phyloP scores from a whole-genome alignment of 371 early-diverging fungal species.

The Mucor racemosus region DNA sequence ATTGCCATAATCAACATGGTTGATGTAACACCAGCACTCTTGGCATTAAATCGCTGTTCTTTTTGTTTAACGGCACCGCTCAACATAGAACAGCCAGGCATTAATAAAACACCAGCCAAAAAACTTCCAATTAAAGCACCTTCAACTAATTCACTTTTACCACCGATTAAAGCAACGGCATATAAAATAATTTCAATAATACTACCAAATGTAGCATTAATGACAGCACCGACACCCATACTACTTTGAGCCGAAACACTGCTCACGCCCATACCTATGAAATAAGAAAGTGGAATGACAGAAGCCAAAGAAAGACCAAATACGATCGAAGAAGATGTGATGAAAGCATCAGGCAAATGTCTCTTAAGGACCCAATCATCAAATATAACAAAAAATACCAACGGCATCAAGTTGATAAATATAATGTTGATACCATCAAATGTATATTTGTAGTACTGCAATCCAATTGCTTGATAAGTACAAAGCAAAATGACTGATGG shows the following conservation, averaged over 20 bases:
- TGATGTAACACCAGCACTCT: conserved; percentile 92
- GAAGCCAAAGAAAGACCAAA: conserved; percentile 83
- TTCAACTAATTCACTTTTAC: conserved; percentile 88
- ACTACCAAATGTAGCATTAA: conserved; percentile 97
- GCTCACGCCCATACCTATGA: conserved; percentile 96
- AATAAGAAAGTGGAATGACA: conserved; percentile 92
- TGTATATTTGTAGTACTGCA: conserved; percentile 92
- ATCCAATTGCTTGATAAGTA: conserved; percentile 79
- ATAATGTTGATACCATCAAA: conserved; percentile 96
- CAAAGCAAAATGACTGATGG: conserved; percentile 71
- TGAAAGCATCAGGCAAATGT: conserved; percentile 47
- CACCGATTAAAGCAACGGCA: conserved; percentile 84
- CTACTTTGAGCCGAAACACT: conserved; percentile 94
- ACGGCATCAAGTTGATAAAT: conserved; percentile 88
- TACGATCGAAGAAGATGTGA: conserved; percentile 71
- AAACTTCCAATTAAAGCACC: conserved; percentile 94
- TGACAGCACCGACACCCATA: conserved; percentile 90
- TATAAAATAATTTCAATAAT: conserved; percentile 96
- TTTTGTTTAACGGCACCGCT: conserved; percentile 89
- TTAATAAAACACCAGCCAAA: conserved; percentile 83
- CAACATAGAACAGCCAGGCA: conserved; percentile 96
- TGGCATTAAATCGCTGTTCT: conserved; percentile 93
- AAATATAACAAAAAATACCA: conserved; percentile 82
- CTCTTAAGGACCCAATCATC: conserved; percentile 77
- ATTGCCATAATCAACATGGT: conserved; percentile 95